Evolutionary conservation across 2,329 filamentous ascomycete species (phyloP).

Genomic region (Colletotrichum sp.): DNA sequence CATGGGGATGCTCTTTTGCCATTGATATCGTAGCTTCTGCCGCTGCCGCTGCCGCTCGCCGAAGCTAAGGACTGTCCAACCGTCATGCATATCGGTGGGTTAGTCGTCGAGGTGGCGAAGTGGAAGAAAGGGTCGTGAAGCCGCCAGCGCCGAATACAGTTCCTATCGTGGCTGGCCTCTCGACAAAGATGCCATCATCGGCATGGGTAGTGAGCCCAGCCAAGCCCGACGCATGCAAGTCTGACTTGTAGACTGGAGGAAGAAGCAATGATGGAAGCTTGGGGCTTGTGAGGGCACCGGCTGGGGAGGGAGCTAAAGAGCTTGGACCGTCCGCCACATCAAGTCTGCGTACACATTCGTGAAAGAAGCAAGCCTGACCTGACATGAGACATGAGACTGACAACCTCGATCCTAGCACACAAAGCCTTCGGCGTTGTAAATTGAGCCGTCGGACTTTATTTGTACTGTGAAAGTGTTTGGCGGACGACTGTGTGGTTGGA

Average conservation of each 20-base stretch:
- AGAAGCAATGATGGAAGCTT: constrained; percentile 3
- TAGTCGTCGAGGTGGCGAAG: neutral
- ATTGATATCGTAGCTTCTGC: neutral
- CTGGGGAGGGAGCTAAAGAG: neutral
- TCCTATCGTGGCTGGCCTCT: neutral
- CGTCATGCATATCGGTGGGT: neutral
- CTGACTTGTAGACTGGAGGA: neutral
- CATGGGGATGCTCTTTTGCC: neutral
- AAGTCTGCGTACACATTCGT: neutral
- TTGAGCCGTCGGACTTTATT: neutral
- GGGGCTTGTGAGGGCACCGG: neutral
- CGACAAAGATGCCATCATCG: neutral
- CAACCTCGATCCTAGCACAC: neutral
- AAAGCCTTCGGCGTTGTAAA: neutral
- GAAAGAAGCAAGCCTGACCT: neutral
- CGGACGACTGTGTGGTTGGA: neutral
- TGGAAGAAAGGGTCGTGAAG: neutral
- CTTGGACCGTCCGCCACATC: neutral
- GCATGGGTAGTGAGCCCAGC: neutral
- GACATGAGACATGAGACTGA: neutral
- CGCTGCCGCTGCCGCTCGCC: neutral
- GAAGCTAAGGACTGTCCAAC: neutral
- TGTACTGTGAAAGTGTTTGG: neutral
- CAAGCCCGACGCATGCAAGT: neutral
- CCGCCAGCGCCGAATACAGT: neutral